Percentiles rank a stretch among this genome's conserved stretches.
Conservation (phyloP, 257 asterid species). For the Schizonepeta tenuifolia region DNA sequence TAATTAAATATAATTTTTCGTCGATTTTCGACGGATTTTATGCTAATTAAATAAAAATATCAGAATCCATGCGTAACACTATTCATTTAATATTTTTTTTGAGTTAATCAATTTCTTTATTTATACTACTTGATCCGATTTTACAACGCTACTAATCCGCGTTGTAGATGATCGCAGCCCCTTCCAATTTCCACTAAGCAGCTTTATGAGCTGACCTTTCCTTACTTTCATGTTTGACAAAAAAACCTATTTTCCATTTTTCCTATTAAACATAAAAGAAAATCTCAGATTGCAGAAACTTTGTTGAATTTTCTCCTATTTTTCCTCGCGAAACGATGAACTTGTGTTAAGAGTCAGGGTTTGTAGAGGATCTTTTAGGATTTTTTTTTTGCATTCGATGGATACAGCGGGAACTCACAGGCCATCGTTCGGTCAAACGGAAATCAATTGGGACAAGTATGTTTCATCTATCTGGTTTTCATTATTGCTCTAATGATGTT, state of each 20-base stretch:
- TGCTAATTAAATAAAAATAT: too few species aligned
- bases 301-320: background rate
- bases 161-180: conserved; percentile 28
- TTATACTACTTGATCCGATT: too few species aligned
- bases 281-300: conserved; percentile 19
- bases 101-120: too few species aligned
- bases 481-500: background rate
- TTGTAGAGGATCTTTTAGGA: background rate
- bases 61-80: too few species aligned
- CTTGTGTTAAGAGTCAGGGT: conserved; percentile 27
- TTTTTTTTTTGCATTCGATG: conserved; percentile 45
- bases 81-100: too few species aligned
- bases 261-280: too few species aligned
- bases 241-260: conserved; percentile 10
- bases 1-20: too few species aligned
- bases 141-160: background rate
- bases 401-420: conserved; percentile 56
- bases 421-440: conserved; percentile 65
- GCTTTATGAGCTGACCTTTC: background rate
- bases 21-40: too few species aligned
- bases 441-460: conserved; percentile 94
- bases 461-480: conserved; percentile 36
- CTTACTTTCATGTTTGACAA: conserved; percentile 8
- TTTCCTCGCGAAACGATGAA: conserved; percentile 18
- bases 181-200: conserved; percentile 5